phyloP scores from a whole-genome alignment of 2,329 filamentous ascomycete species.

The Stylonectria norvegica region DNA sequence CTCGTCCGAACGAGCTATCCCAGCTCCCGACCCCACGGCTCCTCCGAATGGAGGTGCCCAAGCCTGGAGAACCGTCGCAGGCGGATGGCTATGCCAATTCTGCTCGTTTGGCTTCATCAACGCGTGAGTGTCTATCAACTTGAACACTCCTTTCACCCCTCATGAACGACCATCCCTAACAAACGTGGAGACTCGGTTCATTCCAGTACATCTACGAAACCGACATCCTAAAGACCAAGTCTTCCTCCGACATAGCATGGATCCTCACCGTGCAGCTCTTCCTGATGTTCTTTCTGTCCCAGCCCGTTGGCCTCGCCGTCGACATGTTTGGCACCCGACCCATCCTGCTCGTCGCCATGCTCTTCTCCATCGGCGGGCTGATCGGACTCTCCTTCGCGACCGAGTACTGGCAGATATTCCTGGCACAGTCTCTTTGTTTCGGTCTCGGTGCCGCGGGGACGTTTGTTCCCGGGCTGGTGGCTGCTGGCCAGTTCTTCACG shows the following conservation, averaged over 20 bases:
- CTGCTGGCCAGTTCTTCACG: not conserved
- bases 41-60: not conserved
- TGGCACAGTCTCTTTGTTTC: not conserved
- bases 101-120: not conserved
- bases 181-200: not conserved
- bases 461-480: not conserved
- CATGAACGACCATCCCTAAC: not conserved
- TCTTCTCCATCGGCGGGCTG: not conserved
- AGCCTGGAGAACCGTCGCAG: not conserved
- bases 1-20: not conserved
- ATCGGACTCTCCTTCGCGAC: not conserved
- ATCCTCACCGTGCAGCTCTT: not conserved
- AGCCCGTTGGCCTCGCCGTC: not conserved
- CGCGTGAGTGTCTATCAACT: not conserved
- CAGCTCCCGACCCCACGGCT: not conserved
- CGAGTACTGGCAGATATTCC: not conserved
- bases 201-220: not conserved
- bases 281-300: not conserved
- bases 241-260: not conserved
- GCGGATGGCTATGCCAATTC: not conserved
- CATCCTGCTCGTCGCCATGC: not conserved
- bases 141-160: not conserved
- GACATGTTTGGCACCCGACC: not conserved
- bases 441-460: not conserved
- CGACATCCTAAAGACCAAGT: not conserved